Percentiles rank a stretch among this genome's conserved stretches.
Evolutionary conservation across 441 rosid species (phyloP).

Genomic region (Eruca vesicaria): DNA sequence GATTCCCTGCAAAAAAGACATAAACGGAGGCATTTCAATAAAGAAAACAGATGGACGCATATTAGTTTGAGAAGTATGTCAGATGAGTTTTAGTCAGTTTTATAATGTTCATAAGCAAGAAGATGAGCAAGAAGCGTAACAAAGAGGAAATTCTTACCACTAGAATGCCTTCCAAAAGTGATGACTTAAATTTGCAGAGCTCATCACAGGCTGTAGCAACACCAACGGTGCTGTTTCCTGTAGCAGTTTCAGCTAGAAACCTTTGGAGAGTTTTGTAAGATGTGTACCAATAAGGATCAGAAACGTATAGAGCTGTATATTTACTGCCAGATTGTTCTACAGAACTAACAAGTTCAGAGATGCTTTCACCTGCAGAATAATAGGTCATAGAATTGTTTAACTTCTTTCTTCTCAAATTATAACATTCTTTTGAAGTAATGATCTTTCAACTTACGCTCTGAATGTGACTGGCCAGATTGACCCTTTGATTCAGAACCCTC

Average conservation of each 20-base stretch:
- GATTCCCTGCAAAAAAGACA: slow-evolving; percentile 54
- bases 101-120: not conserved
- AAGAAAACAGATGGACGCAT: not conserved
- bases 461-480: slow-evolving; percentile 40
- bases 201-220: slow-evolving; percentile 55
- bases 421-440: not conserved
- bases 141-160: slow-evolving; percentile 49
- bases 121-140: not conserved
- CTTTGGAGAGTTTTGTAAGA: slow-evolving; percentile 62
- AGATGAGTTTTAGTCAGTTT: not conserved
- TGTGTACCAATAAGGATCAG: slow-evolving; percentile 70
- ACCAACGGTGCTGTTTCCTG: slow-evolving; percentile 43
- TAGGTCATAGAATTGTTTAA: slow-evolving; percentile 19
- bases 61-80: not conserved
- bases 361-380: slow-evolving; percentile 54
- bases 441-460: slow-evolving; percentile 61
- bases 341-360: slow-evolving; percentile 63
- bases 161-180: slow-evolving; percentile 85
- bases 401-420: not conserved
- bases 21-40: too few relatives aligned
- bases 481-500: slow-evolving; percentile 49
- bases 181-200: slow-evolving; percentile 80
- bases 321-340: slow-evolving; percentile 65
- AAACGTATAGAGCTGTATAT: slow-evolving; percentile 76
- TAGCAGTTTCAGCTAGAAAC: slow-evolving; percentile 67